Evolutionary conservation across 257 asterid species (phyloP), one percentile per base, ranked within the genome.

Genomic region (Coffea eugenioides): DNA sequence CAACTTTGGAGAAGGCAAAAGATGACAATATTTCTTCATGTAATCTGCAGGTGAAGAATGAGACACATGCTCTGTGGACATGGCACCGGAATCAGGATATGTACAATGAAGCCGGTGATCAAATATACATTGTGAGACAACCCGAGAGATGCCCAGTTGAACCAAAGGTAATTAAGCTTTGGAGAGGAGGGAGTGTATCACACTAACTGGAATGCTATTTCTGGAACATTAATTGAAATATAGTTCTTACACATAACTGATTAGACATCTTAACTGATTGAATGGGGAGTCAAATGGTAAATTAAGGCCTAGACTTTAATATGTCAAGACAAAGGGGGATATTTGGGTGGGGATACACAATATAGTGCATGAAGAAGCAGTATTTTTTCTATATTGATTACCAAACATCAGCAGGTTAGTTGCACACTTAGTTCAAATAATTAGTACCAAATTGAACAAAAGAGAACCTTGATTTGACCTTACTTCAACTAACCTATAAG

Each of bases 61-160:
- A 52, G 48, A 93, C 95, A 0, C 67, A 93, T 74, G 97, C 98
- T 1, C 83, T 95, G 16, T 95, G 98, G 99, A 95, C 97, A 39
- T 95, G 99, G 97, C 99, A 95, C 77, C 82, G 99, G 84, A 95
- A 93, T 80, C 97, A 92, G 80, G 97, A 89, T 36, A 87, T 88
- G 46, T 93, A 92, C 78, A 71, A 90, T 83, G 87, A 84, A 83
- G 81, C 75, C 5, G 98, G 98, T 6, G 99, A 95, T 82, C 93
- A 88, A 75, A 89, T 95, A 73, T 95, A 91, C 92, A 87, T 95
- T 57, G 91, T 93, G 12, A 82, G 99, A 64, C 97, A 90, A 82
- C 99, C 97, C 49, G 85, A 87, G 80, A 90, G 81, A 84, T 95
- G 99, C 82, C 86, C 84, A 2, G 79, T 83, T 74, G 73, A 82